Conservation (phyloP, 805 yeast species). For the Yamadazyma ubonensis region DNA sequence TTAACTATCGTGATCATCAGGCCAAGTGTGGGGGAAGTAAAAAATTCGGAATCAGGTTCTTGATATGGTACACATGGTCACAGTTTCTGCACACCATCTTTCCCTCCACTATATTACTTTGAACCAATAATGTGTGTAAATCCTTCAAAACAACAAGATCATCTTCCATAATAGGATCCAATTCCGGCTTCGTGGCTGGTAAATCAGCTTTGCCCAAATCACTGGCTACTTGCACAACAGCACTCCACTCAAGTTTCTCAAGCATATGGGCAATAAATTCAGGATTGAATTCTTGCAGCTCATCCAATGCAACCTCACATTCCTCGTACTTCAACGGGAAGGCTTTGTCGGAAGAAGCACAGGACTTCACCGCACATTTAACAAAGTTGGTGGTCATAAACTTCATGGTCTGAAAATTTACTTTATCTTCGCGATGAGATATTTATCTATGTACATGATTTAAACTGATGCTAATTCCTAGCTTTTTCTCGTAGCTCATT, state of each 20-base stretch:
- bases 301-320: conserved; percentile 67
- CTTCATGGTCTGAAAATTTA: conserved; percentile 55
- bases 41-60: conserved; percentile 92
- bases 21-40: conserved; percentile 85
- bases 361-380: conserved; percentile 82
- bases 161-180: conserved; percentile 54
- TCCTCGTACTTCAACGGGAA: conserved; percentile 75
- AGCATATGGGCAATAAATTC: conserved; percentile 75
- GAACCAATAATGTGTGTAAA: conserved; percentile 73
- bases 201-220: conserved; percentile 62
- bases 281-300: conserved; percentile 70
- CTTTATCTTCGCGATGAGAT: conserved; percentile 11
- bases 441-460: conserved; percentile 5
- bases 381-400: conserved; percentile 95
- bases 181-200: conserved; percentile 62
- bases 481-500: conserved; percentile 18
- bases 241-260: conserved; percentile 86
- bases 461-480: neutral
- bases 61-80: conserved; percentile 82
- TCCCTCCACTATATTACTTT: conserved; percentile 85
- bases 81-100: conserved; percentile 87
- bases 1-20: too few species aligned
- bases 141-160: conserved; percentile 61
- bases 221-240: conserved; percentile 69
- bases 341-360: conserved; percentile 70